Conservation (phyloP, 1,139 yeast genomes). For the Candida buenavistaensis region DNA sequence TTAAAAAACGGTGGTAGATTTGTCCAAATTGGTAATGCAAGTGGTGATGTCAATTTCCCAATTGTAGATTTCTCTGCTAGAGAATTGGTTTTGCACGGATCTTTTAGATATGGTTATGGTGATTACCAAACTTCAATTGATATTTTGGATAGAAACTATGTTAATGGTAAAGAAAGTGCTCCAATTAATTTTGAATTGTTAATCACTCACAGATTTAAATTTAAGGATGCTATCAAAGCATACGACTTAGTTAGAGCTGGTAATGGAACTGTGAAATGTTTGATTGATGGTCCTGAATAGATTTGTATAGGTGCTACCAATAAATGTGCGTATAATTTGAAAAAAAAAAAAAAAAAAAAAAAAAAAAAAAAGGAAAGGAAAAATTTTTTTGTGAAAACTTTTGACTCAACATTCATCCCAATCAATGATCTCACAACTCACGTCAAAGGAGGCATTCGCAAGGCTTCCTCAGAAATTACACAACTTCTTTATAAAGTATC, state of each 20-base stretch:
- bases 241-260: conserved; percentile 65
- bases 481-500: conserved; percentile 76
- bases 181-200: conserved; percentile 51
- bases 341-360: not conserved
- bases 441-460: conserved; percentile 45
- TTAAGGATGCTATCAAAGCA: conserved; percentile 77
- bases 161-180: conserved; percentile 55
- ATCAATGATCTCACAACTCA: conserved; percentile 14
- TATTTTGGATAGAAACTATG: conserved; percentile 59
- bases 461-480: conserved; percentile 72
- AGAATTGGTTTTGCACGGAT: conserved; percentile 71
- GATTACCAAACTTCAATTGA: conserved; percentile 77
- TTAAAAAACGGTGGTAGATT: conserved; percentile 63
- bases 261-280: conserved; percentile 44
- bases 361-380: no score
- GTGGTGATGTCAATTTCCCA: conserved; percentile 67
- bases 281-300: conserved; percentile 45
- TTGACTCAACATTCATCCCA: no score
- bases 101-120: conserved; percentile 78
- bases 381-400: no score
- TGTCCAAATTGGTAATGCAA: conserved; percentile 80
- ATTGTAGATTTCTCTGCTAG: conserved; percentile 68
- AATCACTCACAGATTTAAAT: conserved; percentile 75
- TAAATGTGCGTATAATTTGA: not conserved
- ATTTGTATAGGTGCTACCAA: not conserved